Percentiles rank a stretch among this genome's conserved stretches.
Evolutionary conservation across 768 basidiomycete species (phyloP).

Genomic region (Phanerodontia chrysosporium): DNA sequence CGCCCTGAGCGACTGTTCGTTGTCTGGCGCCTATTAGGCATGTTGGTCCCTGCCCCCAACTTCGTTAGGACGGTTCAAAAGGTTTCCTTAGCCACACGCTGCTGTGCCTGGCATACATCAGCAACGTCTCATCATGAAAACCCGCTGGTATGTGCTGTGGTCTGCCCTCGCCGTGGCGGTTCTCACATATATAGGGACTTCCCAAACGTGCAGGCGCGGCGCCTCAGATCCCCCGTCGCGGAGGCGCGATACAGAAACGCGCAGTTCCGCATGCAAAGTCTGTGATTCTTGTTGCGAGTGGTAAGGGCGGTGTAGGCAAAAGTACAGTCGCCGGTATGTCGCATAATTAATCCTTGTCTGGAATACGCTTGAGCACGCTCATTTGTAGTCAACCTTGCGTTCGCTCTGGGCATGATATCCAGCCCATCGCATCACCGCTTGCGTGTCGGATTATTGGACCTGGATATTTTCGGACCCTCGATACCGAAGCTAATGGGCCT

Average conservation of each 20-base stretch:
- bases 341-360: neutral
- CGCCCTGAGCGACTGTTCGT: too few species aligned
- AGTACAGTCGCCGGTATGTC: slow-evolving; percentile 82
- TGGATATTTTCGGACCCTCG: slow-evolving; percentile 95
- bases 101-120: neutral
- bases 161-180: neutral
- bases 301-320: slow-evolving; percentile 96
- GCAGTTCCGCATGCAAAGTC: slow-evolving; percentile 70
- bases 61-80: too few species aligned
- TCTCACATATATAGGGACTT: slow-evolving; percentile 21
- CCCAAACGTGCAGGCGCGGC: slow-evolving; percentile 25
- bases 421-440: slow-evolving; percentile 18
- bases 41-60: too few species aligned
- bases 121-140: slow-evolving; percentile 41
- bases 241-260: slow-evolving; percentile 50
- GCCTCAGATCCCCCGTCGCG: slow-evolving; percentile 59
- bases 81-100: too few species aligned
- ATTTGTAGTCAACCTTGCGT: slow-evolving; percentile 72
- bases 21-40: too few species aligned
- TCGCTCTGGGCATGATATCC: slow-evolving; percentile 51
- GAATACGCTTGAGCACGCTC: neutral
- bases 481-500: slow-evolving; percentile 92
- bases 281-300: slow-evolving; percentile 82
- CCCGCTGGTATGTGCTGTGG: slow-evolving; percentile 40
- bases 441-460: slow-evolving; percentile 84